Base-by-base conservation (phyloP, 805 yeast genomes). In the Hanseniaspora guilliermondii region DNA sequence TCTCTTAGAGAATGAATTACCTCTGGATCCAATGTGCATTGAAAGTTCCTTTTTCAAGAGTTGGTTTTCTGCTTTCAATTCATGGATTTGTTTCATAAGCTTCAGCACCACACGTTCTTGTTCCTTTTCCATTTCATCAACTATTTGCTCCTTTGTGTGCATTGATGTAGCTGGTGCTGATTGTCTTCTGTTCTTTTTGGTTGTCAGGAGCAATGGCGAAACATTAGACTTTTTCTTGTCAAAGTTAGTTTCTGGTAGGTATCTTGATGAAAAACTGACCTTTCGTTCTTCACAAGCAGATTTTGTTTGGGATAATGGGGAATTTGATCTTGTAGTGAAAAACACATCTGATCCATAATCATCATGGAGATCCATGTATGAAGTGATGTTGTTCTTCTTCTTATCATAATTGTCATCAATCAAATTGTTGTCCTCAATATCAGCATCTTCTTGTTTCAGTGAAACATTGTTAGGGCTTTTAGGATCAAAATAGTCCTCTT, bases 61-160 rank as follows among this genome's bases (percentile, higher is more conserved):
- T 39, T 65, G 68, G 59, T 76, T 78, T 58, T 78, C 82, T 17
- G 71, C 74, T 58, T 73, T 75, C 45, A 79, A 64, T 6, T 54
- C 39, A 36, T 73, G 73, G 19, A 79, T 75, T 59, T 79, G 82
- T 58, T 72, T 73, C 74, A 78, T 71, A 45, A 79, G 63, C 60
- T 71, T 73, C 54, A 79, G 64, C 22, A 79, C 84, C 17, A 78
- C 74, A 2, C 80, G 81, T 59, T 80, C 85, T 62, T 80, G 85
- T 61, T 80, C 83, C 56, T 76, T 72, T 58, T 80, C 85, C 81
- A 80, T 76, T 37, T 73, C 68, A 64, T 79, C 80, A 33, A 80
- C 74, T 16, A 78, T 68, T 58, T 77, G 75, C 50, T 76, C 82
- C 30, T 47, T 53, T 7, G 44, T 14, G 40, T 40, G 37, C 24